Percentiles rank a stretch among this genome's conserved stretches.
Conservation (phyloP, 2,329 filamentous ascomycete species). For the Sclerotinia minor region DNA sequence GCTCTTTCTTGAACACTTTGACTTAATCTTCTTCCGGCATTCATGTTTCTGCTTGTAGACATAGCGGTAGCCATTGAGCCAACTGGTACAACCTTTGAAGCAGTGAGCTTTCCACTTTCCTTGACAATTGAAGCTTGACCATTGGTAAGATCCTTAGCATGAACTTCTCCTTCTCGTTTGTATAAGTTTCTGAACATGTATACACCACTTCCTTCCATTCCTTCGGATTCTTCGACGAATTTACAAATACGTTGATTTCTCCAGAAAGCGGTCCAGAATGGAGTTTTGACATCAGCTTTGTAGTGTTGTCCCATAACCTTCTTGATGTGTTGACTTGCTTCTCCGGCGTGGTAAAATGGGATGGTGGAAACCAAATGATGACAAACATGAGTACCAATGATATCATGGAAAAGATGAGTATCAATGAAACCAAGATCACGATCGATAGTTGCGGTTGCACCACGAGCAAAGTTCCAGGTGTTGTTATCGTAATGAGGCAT, state of each 20-base stretch:
- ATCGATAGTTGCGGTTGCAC: slow-evolving; percentile 63
- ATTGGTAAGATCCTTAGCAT: slow-evolving; percentile 31
- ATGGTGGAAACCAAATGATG: slow-evolving; percentile 64
- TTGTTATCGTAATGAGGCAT: slow-evolving; percentile 60
- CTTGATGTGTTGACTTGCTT: slow-evolving; percentile 58
- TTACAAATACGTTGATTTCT: slow-evolving; percentile 41
- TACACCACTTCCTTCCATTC: slow-evolving; percentile 40
- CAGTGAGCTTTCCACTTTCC: slow-evolving; percentile 25
- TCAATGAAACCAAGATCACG: slow-evolving; percentile 65
- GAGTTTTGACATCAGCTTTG: slow-evolving; percentile 45
- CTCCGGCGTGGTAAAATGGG: slow-evolving; percentile 60
- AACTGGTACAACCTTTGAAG: slow-evolving; percentile 18
- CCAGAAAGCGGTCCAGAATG: slow-evolving; percentile 43
- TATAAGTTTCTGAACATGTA: slow-evolving; percentile 42
- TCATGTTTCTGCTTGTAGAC: slow-evolving; percentile 35
- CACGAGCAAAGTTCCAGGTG: slow-evolving; percentile 62
- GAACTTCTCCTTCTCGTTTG: slow-evolving; percentile 35
- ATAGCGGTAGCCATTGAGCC: slow-evolving; percentile 36
- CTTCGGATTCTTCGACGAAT: slow-evolving; percentile 43
- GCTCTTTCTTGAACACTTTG: slow-evolving; percentile 37
- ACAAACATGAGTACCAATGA: slow-evolving; percentile 64
- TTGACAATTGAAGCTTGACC: slow-evolving; percentile 20
- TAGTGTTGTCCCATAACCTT: slow-evolving; percentile 58
- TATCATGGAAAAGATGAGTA: slow-evolving; percentile 65
- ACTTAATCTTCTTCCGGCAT: slow-evolving; percentile 36